These are phyloP conservation scores for Entophlyctis helioformis DNA, from an alignment of 192 early-diverging fungal species.

Conservation along the genomic window DNA sequence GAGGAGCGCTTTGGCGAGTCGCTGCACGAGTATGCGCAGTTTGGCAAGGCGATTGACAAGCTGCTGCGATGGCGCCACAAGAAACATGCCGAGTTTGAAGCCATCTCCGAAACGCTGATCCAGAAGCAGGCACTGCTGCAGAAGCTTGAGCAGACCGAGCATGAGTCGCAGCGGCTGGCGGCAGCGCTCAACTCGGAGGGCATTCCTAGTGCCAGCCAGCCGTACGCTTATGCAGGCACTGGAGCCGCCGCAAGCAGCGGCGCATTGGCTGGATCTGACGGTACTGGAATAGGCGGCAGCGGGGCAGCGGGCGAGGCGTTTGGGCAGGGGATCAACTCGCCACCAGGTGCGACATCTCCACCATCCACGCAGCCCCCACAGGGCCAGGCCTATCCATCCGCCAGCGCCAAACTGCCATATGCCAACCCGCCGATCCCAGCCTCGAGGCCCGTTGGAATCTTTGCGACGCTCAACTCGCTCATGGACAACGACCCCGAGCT, in stretches of 20 bases:
- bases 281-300: too few species aligned
- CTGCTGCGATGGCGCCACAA: constrained; percentile 75
- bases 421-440: not conserved
- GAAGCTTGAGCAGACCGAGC: constrained; percentile 31
- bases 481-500: constrained; percentile 93
- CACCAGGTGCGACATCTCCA: not conserved
- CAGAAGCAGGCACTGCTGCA: constrained; percentile 13
- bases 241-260: constrained; percentile 1
- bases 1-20: constrained; percentile 75
- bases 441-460: constrained; percentile 1
- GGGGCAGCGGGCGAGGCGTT: too few species aligned
- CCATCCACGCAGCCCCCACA: not conserved
- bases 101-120: constrained; percentile 22
- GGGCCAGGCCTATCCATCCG: not conserved
- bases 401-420: constrained; percentile 1
- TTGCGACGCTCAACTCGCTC: constrained; percentile 74
- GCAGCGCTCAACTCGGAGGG: constrained; percentile 67
- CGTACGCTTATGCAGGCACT: too few species aligned
- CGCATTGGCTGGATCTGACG: too few species aligned
- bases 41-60: constrained; percentile 73
- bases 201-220: not conserved
- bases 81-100: constrained; percentile 59
- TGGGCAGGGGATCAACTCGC: constrained; percentile 6
- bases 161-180: constrained; percentile 60
- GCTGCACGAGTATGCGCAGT: constrained; percentile 83